Base-by-base conservation (phyloP, 228 moss, liverwort and hornwort species). In the Sphagnum fallax region DNA sequence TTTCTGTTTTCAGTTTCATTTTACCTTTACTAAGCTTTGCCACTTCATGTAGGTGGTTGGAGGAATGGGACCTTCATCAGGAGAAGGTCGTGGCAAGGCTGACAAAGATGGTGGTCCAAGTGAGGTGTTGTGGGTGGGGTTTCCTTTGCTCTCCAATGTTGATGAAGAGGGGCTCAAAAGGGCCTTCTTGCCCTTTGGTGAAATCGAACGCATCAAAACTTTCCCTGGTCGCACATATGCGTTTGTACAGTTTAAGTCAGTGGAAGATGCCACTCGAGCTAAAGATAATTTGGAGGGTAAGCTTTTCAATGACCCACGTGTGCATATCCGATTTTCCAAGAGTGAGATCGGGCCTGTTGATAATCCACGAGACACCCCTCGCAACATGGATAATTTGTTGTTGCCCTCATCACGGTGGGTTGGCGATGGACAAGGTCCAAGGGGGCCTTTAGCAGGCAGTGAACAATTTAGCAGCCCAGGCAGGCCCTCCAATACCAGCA, bases 61-160 rank as follows among this genome's bases (percentile, higher is more conserved):
- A 55, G 32, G 32, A 32, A 32, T 32, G 32, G 14, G 72, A 68
- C 82, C 69, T 57, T 81, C 66, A 48, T 15, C 50, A 57, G 69
- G 70, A 72, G 67, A 81, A 71, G 85, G 69, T 48, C 81, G 83
- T 70, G 79, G 64, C 47, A 91, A 84, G 73, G 80, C 84, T 51
- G 93, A 97, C 64, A 97, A 93, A 65, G 97, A 97, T 75, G 88
- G 88, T 60, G 93, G 93, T 12, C 97, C 97, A 47, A 97, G 93
- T 78, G 97, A 97, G 76, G 93, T 97, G 7, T 74, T 97, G 49
- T 97, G 97, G 97, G 93, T 97, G 49, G 97, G 97, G n/a, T 97
- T 97, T 75, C 97, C 97, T 9, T 71, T 97, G 57, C 83, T 91
- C 65, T 93, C 97, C 55, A 97, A 93, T 77, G 97, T 97, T 50